These are phyloP conservation scores for Prunus davidiana DNA, from an alignment of 306 rosid genomes.

Conservation along the genomic window DNA sequence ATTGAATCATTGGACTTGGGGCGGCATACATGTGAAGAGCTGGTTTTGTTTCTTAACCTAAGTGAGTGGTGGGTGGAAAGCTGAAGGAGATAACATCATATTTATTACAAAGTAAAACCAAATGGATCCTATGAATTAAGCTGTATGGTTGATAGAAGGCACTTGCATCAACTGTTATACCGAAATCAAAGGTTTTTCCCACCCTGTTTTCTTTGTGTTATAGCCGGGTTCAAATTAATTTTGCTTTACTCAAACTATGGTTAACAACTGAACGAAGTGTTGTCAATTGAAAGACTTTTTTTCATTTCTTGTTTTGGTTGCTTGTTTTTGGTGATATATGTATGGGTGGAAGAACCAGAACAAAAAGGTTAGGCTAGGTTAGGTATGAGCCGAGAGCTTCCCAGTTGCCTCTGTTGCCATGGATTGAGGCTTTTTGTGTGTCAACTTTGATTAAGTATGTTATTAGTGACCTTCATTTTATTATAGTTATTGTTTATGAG, in stretches of 20 bases:
- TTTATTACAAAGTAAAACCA: constrained; percentile 27
- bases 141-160: constrained; percentile 26
- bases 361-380: not conserved
- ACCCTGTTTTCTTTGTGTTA: not conserved
- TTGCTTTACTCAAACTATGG: not conserved
- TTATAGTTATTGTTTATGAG: too few species aligned
- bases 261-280: not conserved
- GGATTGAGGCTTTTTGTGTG: not conserved
- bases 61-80: constrained; percentile 18
- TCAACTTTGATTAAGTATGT: not conserved
- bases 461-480: too few species aligned
- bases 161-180: constrained; percentile 5
- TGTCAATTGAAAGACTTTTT: not conserved
- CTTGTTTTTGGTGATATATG: not conserved
- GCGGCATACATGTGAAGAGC: constrained; percentile 15
- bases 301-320: not conserved
- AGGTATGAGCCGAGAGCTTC: not conserved
- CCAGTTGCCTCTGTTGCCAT: not conserved
- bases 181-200: not conserved
- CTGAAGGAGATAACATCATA: constrained; percentile 28
- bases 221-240: not conserved
- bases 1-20: constrained; percentile 17
- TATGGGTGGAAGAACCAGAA: not conserved
- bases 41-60: constrained; percentile 27
- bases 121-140: constrained; percentile 16